These are phyloP conservation scores for Malus orientalis DNA, from an alignment of 306 rosid species.

Conservation along the genomic window DNA sequence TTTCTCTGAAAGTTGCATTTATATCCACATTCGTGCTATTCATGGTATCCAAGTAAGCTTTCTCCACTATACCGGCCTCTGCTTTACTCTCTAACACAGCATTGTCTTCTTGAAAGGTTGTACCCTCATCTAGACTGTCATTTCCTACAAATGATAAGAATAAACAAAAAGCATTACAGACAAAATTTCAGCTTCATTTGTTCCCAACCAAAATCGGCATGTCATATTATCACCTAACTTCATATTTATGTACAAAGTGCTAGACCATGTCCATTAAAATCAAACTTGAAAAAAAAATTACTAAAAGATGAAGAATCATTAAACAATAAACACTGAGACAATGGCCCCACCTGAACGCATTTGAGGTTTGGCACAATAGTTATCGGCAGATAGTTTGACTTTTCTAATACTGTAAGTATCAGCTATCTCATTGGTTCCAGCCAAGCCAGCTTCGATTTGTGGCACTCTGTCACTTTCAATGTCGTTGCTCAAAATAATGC, in stretches of 20 bases:
- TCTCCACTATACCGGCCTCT: not conserved
- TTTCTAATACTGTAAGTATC: not conserved
- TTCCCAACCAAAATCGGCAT: too few species aligned
- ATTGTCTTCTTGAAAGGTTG: too few species aligned
- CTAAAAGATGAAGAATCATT: constrained; percentile 6
- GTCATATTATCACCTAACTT: too few species aligned
- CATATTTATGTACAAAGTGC: too few species aligned
- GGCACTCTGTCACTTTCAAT: not conserved
- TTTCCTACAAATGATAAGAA: too few species aligned
- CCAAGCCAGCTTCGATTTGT: not conserved
- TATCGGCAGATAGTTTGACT: not conserved
- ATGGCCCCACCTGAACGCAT: not conserved
- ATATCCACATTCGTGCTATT: not conserved
- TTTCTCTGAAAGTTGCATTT: not conserved
- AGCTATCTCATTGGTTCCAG: not conserved
- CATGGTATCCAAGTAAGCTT: not conserved
- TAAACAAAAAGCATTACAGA: too few species aligned
- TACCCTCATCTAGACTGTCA: too few species aligned
- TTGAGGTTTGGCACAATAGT: not conserved
- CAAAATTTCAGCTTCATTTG: too few species aligned
- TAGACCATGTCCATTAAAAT: not conserved
- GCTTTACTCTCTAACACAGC: not conserved
- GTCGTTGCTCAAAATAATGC: not conserved
- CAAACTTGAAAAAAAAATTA: not conserved
- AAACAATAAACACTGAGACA: not conserved